These are phyloP conservation scores for Theobroma cacao DNA, from an alignment of 345 rosid species.

Conservation along the genomic window DNA sequence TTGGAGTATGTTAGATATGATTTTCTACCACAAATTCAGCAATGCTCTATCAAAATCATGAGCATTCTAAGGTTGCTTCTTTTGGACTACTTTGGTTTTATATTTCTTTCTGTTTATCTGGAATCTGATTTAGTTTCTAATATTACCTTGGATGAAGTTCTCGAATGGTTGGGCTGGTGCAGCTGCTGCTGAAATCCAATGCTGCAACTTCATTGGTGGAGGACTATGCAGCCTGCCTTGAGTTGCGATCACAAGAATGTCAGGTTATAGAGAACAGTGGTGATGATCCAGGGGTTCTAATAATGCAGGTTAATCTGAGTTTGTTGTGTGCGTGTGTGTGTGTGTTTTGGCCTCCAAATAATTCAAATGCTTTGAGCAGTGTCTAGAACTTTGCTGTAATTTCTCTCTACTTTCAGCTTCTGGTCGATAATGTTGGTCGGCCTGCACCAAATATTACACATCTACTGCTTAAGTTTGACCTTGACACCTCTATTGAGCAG, in stretches of 20 bases:
- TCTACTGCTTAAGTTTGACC: slow-evolving; percentile 86
- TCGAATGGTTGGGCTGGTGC: slow-evolving; percentile 90
- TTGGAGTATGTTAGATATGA: slow-evolving; percentile 96
- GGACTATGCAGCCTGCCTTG: slow-evolving; percentile 96
- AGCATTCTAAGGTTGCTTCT: slow-evolving; percentile 63
- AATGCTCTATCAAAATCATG: slow-evolving; percentile 80
- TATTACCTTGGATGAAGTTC: slow-evolving; percentile 46
- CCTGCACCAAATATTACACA: slow-evolving; percentile 94
- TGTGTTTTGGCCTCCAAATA: not conserved
- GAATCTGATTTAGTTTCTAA: slow-evolving; percentile 7
- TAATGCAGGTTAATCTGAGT: slow-evolving; percentile 68
- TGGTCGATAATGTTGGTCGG: slow-evolving; percentile 74
- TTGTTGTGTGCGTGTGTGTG: not conserved
- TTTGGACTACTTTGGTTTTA: slow-evolving; percentile 2
- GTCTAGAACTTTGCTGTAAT: slow-evolving; percentile 2
- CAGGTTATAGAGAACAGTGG: slow-evolving; percentile 62
- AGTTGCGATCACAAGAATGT: slow-evolving; percentile 69
- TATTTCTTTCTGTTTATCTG: slow-evolving; percentile 6
- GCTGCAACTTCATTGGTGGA: slow-evolving; percentile 66
- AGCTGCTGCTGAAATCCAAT: slow-evolving; percentile 71
- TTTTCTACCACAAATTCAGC: slow-evolving; percentile 73
- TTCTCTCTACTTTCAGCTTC: slow-evolving; percentile 51
- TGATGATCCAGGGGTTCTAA: slow-evolving; percentile 82
- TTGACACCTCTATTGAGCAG: slow-evolving; percentile 70
- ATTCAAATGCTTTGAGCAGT: slow-evolving; percentile 3